A percentile compares a stretch with the other conserved stretches of the same genome.
These are phyloP conservation scores for Tephrocybe sp. DNA, from an alignment of 768 basidiomycete genomes.

Conservation along the genomic window DNA sequence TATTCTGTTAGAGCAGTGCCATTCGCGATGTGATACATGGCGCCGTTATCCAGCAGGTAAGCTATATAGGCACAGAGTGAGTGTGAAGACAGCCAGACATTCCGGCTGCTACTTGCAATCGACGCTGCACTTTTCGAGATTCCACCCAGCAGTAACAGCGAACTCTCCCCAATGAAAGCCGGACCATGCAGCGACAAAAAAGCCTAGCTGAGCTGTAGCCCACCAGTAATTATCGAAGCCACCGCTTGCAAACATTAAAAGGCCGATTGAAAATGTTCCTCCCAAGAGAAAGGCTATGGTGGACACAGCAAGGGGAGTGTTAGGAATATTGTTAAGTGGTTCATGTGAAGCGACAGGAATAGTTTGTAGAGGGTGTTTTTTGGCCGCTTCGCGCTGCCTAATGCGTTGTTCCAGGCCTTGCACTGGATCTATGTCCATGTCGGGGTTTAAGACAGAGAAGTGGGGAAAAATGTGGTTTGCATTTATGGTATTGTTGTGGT, in stretches of 20 bases:
- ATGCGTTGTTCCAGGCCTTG: conserved; percentile 44
- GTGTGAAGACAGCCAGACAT: background rate
- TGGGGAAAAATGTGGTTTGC: conserved; percentile 13
- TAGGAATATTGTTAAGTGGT: conserved; percentile 70
- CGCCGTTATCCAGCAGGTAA: conserved; percentile 90
- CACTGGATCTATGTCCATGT: conserved; percentile 29
- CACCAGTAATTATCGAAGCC: conserved; percentile 52
- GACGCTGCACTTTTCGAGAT: conserved; percentile 86
- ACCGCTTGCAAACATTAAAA: conserved; percentile 47
- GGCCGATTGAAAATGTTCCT: conserved; percentile 59
- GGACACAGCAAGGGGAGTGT: conserved; percentile 81
- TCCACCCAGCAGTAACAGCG: conserved; percentile 95
- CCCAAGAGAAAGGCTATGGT: conserved; percentile 87
- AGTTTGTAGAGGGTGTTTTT: conserved; percentile 50
- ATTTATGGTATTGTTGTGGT: conserved; percentile 18
- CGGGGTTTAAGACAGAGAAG: conserved; percentile 18
- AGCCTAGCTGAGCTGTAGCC: conserved; percentile 75
- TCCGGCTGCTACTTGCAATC: conserved; percentile 68
- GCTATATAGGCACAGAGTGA: conserved; percentile 46
- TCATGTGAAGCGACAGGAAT: conserved; percentile 38
- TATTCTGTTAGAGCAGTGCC: conserved; percentile 78
- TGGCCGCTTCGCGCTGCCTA: conserved; percentile 36
- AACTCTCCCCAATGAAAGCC: conserved; percentile 95
- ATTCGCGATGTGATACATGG: conserved; percentile 84
- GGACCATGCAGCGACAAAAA: conserved; percentile 83